phyloP scores from a whole-genome alignment of 2,329 filamentous ascomycete species.

The Nothophoma quercina region DNA sequence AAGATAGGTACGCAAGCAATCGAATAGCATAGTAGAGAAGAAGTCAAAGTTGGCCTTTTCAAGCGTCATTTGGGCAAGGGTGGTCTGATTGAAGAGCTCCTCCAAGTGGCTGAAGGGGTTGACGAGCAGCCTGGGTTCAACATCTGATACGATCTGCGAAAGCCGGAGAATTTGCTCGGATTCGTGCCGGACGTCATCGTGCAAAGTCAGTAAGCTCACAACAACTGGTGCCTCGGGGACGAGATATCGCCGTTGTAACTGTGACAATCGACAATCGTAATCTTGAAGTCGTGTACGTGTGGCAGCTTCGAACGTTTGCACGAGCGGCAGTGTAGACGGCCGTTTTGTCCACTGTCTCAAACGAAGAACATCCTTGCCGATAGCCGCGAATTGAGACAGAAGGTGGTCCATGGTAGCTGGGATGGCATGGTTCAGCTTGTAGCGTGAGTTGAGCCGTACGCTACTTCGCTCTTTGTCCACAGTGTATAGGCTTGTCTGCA shows the following conservation, averaged over 20 bases:
- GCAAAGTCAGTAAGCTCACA: slow-evolving; percentile 72
- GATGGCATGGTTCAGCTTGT: slow-evolving; percentile 51
- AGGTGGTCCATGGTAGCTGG: slow-evolving; percentile 46
- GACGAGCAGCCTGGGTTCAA: slow-evolving; percentile 54
- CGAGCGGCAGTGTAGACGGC: slow-evolving; percentile 44
- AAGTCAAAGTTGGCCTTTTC: slow-evolving; percentile 68
- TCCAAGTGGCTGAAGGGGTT: slow-evolving; percentile 78
- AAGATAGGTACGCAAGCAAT: slow-evolving; percentile 83
- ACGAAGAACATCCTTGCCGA: slow-evolving; percentile 57
- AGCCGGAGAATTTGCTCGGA: slow-evolving; percentile 67
- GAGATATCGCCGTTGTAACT: slow-evolving; percentile 68
- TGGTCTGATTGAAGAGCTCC: slow-evolving; percentile 74
- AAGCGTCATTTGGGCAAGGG: slow-evolving; percentile 73
- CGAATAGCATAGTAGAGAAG: slow-evolving; percentile 75
- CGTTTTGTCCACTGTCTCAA: slow-evolving; percentile 59
- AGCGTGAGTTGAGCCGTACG: slow-evolving; percentile 47
- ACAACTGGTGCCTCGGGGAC: slow-evolving; percentile 61
- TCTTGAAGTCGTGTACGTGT: slow-evolving; percentile 63
- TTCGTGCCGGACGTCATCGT: slow-evolving; percentile 63
- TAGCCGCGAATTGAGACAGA: slow-evolving; percentile 55
- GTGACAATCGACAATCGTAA: slow-evolving; percentile 67
- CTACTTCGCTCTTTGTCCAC: slow-evolving; percentile 41
- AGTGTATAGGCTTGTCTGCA: slow-evolving; percentile 75
- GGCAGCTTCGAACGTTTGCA: slow-evolving; percentile 76
- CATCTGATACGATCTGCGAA: slow-evolving; percentile 66